Base-by-base conservation (phyloP, 495 filamentous ascomycete genomes). In the Daldinia decipiens region DNA sequence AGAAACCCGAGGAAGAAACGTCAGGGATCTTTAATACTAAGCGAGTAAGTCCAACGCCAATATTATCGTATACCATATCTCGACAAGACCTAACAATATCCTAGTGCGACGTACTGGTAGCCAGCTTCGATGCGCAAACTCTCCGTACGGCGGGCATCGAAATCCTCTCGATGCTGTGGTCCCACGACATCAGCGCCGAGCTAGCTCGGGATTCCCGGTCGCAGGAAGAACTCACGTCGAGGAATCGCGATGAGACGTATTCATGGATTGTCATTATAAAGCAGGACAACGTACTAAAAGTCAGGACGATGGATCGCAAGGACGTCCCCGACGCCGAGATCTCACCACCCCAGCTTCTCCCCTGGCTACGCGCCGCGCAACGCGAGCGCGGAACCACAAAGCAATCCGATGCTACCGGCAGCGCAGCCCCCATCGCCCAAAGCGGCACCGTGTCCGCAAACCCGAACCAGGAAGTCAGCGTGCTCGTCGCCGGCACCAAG, bases 251-350 rank as follows among this genome's bases (percentile, higher is more conserved):
- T 50, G 90, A 94, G 59, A 89, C 89, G 17, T 91, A 97, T 76
- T 90, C 87, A 60, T 98, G 94, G 91, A 88, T 97, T 62, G 85
- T 97, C 19, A 89, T 93, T 65, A 88, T 95, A 67, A 95, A 96
- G 74, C 91, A 93, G 74, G 92, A 92, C 54, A 89, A 87, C 67
- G 76, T 84, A 51, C 80, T 95, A 38, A 97, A 97, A 78, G 87
- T 97, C 61, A 90, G 88, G 55, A 92, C 85, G 43, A 84, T 93
- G 73, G 84, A 84, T 38, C 88, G 87, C 43, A 93, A 92, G 68
- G 94, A 97, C 9, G 72, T 82, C 0, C 76, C 80, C 51, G 96
- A 97, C 68, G 86, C 83, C 19, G 96, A 98, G 71, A 83, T 99
- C 27, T 84, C 89, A 6, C 85, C 82, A 38, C 82, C 89, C 1